Evolutionary conservation across 2,329 filamentous ascomycete genomes (phyloP).

Genomic region (Stemphylium beticola): DNA sequence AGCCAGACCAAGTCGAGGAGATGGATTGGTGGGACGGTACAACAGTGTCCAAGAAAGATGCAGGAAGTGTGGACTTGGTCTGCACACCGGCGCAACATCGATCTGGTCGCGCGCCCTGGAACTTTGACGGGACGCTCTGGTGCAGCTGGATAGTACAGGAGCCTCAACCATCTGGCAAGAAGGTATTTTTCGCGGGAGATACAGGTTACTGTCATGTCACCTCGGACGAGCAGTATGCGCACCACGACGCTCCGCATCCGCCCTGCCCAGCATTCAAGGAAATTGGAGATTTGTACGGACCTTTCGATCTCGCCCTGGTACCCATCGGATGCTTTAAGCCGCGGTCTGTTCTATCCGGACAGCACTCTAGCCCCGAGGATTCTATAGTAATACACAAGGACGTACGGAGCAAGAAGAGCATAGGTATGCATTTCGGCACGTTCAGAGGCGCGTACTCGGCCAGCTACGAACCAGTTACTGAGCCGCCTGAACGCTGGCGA

Average conservation of each 20-base stretch:
- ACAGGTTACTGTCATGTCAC: constrained; percentile 55
- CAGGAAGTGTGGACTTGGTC: constrained; percentile 51
- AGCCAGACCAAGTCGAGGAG: constrained; percentile 51
- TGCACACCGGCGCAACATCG: constrained; percentile 58
- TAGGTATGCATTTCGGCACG: constrained; percentile 61
- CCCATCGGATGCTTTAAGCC: constrained; percentile 59
- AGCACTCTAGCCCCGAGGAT: constrained; percentile 58
- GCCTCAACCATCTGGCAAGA: constrained; percentile 32
- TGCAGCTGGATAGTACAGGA: constrained; percentile 55
- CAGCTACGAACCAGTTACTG: constrained; percentile 57
- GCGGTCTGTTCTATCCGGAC: constrained; percentile 51
- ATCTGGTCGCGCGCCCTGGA: constrained; percentile 52
- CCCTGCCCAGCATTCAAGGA: constrained; percentile 58
- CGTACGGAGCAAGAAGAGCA: constrained; percentile 54
- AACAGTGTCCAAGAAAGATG: constrained; percentile 38
- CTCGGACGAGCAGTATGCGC: constrained; percentile 37
- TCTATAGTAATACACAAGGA: constrained; percentile 57
- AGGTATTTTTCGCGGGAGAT: constrained; percentile 57
- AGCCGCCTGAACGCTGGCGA: constrained; percentile 55
- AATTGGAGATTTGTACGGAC: constrained; percentile 55
- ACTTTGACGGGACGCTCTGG: constrained; percentile 54
- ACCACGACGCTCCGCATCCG: constrained; percentile 44
- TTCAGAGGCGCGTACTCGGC: constrained; percentile 54
- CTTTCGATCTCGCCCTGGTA: constrained; percentile 57
- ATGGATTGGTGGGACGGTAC: constrained; percentile 60